These are phyloP conservation scores for Barnettozyma salicaria DNA, from an alignment of 805 yeast genomes.

Conservation along the genomic window DNA sequence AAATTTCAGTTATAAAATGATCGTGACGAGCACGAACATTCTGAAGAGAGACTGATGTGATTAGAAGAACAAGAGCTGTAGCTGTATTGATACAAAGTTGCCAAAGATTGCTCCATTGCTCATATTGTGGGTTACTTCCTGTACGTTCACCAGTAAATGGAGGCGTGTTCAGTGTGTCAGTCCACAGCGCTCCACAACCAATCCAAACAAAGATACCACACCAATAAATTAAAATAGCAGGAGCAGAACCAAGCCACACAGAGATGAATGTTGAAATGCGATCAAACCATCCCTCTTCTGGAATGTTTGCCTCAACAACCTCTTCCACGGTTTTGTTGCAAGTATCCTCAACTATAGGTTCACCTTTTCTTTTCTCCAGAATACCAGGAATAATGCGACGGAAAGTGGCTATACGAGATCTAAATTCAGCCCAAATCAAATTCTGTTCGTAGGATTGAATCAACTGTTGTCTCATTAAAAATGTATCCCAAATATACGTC, in stretches of 20 bases:
- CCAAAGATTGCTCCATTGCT: constrained; percentile 11
- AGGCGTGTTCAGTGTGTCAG: constrained; percentile 8
- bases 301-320: constrained; percentile 1
- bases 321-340: neutral
- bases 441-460: constrained; percentile 10
- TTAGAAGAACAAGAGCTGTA: constrained; percentile 5
- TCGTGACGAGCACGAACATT: constrained; percentile 12
- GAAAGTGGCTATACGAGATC: constrained; percentile 8
- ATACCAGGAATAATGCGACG: constrained; percentile 1
- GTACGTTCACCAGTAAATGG: constrained; percentile 11
- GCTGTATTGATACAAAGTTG: constrained; percentile 8
- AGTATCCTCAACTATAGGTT: too few species aligned
- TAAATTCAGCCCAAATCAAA: constrained; percentile 9
- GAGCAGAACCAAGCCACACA: constrained; percentile 5
- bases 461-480: constrained; percentile 11
- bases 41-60: constrained; percentile 9
- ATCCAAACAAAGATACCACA: constrained; percentile 10
- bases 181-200: constrained; percentile 12
- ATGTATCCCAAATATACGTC: constrained; percentile 12
- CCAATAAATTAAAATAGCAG: constrained; percentile 9
- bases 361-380: neutral
- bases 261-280: constrained; percentile 3
- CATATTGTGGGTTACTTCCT: constrained; percentile 7
- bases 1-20: constrained; percentile 2
- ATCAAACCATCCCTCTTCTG: constrained; percentile 9